phyloP scores from a whole-genome alignment of 768 basidiomycete genomes.

The Strobilomyces confusus region DNA sequence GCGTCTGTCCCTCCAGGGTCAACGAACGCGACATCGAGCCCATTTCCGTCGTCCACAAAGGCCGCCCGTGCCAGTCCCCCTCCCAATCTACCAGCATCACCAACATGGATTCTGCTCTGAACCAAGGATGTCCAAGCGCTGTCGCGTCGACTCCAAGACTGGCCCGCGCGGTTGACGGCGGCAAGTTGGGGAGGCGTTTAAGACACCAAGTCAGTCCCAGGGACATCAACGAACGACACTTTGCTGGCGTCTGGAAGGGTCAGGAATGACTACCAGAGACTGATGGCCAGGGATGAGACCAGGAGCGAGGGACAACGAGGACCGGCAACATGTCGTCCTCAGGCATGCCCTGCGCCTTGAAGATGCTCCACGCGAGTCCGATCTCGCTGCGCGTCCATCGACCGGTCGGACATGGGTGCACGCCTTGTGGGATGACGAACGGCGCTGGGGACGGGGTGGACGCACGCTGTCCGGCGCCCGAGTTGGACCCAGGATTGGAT shows the following conservation, averaged over 20 bases:
- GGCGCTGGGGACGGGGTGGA: slow-evolving; percentile 42
- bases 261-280: slow-evolving; percentile 51
- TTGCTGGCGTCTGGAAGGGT: slow-evolving; percentile 61
- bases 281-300: background rate
- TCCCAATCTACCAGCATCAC: no score
- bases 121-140: no score
- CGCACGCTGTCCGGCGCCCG: slow-evolving; percentile 20
- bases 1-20: no score
- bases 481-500: slow-evolving; percentile 24
- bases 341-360: slow-evolving; percentile 77
- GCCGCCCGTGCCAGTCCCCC: no score
- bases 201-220: slow-evolving; percentile 44
- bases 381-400: slow-evolving; percentile 62
- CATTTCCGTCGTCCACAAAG: no score
- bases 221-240: slow-evolving; percentile 56
- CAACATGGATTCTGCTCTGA: no score
- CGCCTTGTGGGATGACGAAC: slow-evolving; percentile 27
- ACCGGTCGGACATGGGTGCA: slow-evolving; percentile 14
- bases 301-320: background rate
- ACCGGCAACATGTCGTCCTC: slow-evolving; percentile 75
- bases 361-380: slow-evolving; percentile 87
- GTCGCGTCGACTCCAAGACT: slow-evolving; percentile 7
- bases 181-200: slow-evolving; percentile 62
- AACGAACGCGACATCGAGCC: no score
- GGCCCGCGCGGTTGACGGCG: slow-evolving; percentile 23